phyloP scores from a whole-genome alignment of 2,329 filamentous ascomycete genomes.

The Eutypella sp. region DNA sequence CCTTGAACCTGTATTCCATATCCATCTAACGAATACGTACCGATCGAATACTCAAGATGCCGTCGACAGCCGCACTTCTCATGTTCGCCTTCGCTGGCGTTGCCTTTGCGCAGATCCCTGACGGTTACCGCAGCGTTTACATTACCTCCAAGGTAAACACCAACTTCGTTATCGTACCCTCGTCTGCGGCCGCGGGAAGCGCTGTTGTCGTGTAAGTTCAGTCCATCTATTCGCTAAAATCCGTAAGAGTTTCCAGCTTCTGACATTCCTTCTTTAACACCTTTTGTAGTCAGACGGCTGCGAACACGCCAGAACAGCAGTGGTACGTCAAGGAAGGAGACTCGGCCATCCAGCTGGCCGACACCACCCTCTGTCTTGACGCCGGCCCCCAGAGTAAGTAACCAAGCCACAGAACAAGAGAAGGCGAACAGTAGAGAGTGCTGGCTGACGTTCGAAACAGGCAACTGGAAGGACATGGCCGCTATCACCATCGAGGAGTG shows the following conservation, averaged over 20 bases:
- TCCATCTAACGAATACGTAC: neutral
- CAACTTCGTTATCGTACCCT: slow-evolving; percentile 36
- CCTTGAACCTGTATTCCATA: neutral
- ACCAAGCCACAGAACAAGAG: neutral
- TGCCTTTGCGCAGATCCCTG: slow-evolving; percentile 29
- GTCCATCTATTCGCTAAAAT: neutral
- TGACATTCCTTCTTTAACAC: neutral
- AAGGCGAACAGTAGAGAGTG: neutral
- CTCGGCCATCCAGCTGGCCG: slow-evolving; percentile 32
- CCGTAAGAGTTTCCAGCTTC: neutral
- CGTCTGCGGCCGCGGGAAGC: slow-evolving; percentile 23
- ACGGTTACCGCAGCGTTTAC: slow-evolving; percentile 33
- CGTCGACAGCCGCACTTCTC: slow-evolving; percentile 17
- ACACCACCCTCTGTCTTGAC: slow-evolving; percentile 35
- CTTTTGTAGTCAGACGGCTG: slow-evolving; percentile 25
- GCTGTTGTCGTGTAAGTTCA: slow-evolving; percentile 31
- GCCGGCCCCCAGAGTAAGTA: slow-evolving; percentile 22
- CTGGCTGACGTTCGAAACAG: neutral
- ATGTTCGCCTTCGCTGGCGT: slow-evolving; percentile 29
- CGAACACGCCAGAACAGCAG: slow-evolving; percentile 32
- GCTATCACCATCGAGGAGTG: neutral
- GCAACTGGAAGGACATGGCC: neutral
- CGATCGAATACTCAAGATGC: neutral
- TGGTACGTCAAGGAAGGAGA: slow-evolving; percentile 33
- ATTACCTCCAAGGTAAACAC: slow-evolving; percentile 35